Evolutionary conservation across 768 basidiomycete species (phyloP).

Genomic region (Pleurotus eryngii): DNA sequence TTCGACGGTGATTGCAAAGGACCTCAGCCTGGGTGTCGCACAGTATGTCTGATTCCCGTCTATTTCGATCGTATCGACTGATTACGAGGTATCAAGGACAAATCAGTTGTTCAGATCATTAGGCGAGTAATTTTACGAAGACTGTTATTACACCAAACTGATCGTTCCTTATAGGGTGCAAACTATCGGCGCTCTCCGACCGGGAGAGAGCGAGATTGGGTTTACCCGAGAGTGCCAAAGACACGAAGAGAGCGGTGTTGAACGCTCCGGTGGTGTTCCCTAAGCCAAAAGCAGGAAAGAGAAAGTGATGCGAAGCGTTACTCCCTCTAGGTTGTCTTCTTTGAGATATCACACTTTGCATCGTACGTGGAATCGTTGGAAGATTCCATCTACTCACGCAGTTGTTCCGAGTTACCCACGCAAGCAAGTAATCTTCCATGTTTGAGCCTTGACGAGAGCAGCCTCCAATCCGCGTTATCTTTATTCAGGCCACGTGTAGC

Average conservation of each 20-base stretch:
- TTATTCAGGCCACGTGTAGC: too few relatives aligned
- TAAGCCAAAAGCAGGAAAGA: constrained; percentile 46
- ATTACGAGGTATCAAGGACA: constrained; percentile 28
- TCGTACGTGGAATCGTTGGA: too few relatives aligned
- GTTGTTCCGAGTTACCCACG: too few relatives aligned
- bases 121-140: constrained; percentile 34
- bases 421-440: too few relatives aligned
- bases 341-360: too few relatives aligned
- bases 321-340: too few relatives aligned
- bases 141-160: constrained; percentile 4
- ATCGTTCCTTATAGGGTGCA: constrained; percentile 55
- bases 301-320: constrained; percentile 7
- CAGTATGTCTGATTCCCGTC: constrained; percentile 49
- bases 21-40: constrained; percentile 60
- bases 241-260: constrained; percentile 70
- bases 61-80: neutral
- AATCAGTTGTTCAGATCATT: constrained; percentile 74
- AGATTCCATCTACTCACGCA: too few relatives aligned
- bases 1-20: constrained; percentile 61
- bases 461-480: too few relatives aligned
- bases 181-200: constrained; percentile 50
- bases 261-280: constrained; percentile 81
- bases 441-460: too few relatives aligned
- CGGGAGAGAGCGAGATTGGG: constrained; percentile 70
- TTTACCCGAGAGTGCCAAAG: constrained; percentile 57